Conservation (phyloP, 176 grass and related monocot species). For the Dactylis glomerata region DNA sequence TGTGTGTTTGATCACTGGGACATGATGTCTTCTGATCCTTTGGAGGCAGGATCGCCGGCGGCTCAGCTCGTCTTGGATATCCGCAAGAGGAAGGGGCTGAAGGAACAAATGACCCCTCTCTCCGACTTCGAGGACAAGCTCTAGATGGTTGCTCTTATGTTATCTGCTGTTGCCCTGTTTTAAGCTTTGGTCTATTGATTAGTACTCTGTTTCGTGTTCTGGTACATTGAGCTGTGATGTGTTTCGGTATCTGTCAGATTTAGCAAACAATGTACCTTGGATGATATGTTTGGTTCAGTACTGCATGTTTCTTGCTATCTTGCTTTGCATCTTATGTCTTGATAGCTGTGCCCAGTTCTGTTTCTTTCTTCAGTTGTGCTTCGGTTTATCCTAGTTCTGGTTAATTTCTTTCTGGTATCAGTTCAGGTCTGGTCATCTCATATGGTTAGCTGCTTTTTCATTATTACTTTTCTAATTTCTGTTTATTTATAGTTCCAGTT, state of each 20-base stretch:
- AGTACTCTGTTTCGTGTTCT: background rate
- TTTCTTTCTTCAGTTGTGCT: background rate
- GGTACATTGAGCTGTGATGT: background rate
- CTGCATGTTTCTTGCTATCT: background rate
- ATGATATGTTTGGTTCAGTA: background rate
- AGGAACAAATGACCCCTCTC: constrained; percentile 75
- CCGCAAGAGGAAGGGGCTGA: constrained; percentile 59
- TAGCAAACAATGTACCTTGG: background rate
- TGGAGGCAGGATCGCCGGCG: constrained; percentile 53
- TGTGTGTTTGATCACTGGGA: constrained; percentile 79
- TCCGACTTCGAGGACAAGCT: constrained; percentile 72
- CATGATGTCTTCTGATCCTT: constrained; percentile 63
- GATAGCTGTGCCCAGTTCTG: background rate
- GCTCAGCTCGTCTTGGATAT: constrained; percentile 42
- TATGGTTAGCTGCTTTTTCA: background rate
- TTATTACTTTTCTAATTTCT: background rate
- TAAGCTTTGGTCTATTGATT: background rate
- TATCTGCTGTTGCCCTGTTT: background rate
- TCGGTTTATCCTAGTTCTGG: background rate
- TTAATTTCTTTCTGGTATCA: background rate
- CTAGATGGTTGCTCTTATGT: constrained; percentile 6
- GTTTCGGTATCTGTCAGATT: background rate
- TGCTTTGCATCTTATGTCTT: background rate
- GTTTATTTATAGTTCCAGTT: no score
- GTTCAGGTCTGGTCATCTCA: background rate